A percentile compares a stretch with the other conserved stretches of the same genome.
Conservation (phyloP, 495 filamentous ascomycete genomes). For the Penicillium waksmanii region DNA sequence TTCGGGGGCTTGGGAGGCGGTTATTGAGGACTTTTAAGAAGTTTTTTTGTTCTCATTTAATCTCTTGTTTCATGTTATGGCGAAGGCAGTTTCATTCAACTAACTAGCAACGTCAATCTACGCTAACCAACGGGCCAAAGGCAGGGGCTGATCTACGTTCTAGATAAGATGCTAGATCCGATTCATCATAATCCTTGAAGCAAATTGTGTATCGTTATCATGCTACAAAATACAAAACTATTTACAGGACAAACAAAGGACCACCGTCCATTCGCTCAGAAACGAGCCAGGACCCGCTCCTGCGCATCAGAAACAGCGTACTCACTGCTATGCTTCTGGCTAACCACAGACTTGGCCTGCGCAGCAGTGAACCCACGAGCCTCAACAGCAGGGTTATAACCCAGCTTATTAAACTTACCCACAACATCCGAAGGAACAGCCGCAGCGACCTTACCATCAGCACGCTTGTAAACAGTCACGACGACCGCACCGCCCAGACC, state of each 20-base stretch:
- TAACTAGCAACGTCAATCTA: too few relatives aligned
- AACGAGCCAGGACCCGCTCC: conserved; percentile 69
- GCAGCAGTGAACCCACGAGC: conserved; percentile 80
- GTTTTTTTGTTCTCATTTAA: background rate
- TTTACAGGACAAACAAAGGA: conserved; percentile 19
- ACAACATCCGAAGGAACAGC: conserved; percentile 61
- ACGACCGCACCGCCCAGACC: conserved; percentile 92
- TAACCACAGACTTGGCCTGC: conserved; percentile 73
- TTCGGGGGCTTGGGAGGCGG: background rate
- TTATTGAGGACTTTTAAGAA: background rate
- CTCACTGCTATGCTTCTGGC: conserved; percentile 65
- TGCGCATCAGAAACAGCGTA: conserved; percentile 78
- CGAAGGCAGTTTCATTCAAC: too few relatives aligned
- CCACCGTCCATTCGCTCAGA: conserved; percentile 35
- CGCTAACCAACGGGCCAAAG: too few relatives aligned
- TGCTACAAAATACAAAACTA: conserved; percentile 15
- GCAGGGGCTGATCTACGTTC: too few relatives aligned
- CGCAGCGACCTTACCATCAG: conserved; percentile 68
- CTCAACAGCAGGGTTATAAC: conserved; percentile 92
- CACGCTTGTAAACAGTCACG: conserved; percentile 87
- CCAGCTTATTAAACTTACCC: conserved; percentile 65
- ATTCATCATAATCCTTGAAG: background rate
- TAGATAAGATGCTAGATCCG: too few relatives aligned
- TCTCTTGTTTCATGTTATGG: background rate
- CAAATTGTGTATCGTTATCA: conserved; percentile 16